Conservation (phyloP, 257 asterid genomes). For the Scutellaria minor region DNA sequence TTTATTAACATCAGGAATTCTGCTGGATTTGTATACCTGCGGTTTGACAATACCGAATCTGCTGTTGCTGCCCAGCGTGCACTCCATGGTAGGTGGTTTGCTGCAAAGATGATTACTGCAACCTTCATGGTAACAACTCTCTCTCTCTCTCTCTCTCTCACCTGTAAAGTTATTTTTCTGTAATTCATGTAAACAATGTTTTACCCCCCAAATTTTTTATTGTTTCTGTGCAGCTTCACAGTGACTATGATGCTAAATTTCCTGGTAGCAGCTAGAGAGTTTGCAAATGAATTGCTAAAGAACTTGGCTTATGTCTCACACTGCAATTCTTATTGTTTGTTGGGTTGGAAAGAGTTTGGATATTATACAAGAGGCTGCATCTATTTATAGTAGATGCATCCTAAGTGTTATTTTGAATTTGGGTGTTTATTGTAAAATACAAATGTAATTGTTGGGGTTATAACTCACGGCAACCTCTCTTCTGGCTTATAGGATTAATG, state of each 20-base stretch:
- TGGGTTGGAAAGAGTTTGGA: neutral
- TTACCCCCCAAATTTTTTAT: neutral
- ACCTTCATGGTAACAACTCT: constrained; percentile 55
- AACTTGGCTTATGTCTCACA: neutral
- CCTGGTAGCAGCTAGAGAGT: constrained; percentile 47
- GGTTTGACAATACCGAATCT: constrained; percentile 58
- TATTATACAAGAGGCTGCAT: constrained; percentile 19
- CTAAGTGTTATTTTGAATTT: constrained; percentile 12
- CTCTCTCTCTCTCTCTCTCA: neutral
- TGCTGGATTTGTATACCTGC: constrained; percentile 69
- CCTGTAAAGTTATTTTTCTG: neutral
- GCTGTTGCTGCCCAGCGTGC: constrained; percentile 68
- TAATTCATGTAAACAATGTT: neutral
- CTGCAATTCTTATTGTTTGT: constrained; percentile 19
- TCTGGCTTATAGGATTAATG: neutral
- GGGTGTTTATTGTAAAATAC: constrained; percentile 22
- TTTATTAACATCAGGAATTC: constrained; percentile 49
- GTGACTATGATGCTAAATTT: constrained; percentile 57
- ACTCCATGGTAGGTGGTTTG: constrained; percentile 84
- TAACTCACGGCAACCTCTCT: neutral
- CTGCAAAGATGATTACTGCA: constrained; percentile 84
- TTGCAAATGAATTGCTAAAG: constrained; percentile 17
- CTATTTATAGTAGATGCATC: constrained; percentile 8
- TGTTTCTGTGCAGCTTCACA: constrained; percentile 45
- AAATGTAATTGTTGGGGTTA: constrained; percentile 12